phyloP scores from a whole-genome alignment of 805 yeast species.

The Kodamaea kaohsiungensis region DNA sequence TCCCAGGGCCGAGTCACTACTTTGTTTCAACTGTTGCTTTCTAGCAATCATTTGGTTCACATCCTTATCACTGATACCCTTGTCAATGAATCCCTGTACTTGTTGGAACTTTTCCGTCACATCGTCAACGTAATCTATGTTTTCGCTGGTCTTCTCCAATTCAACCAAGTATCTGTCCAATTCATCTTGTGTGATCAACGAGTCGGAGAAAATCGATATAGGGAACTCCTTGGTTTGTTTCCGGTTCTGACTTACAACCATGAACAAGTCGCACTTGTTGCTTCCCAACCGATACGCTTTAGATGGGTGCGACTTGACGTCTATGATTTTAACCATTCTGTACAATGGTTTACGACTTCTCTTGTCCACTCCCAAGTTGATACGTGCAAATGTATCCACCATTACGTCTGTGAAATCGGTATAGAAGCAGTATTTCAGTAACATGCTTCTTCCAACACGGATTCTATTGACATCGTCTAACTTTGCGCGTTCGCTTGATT shows the following conservation, averaged over 20 bases:
- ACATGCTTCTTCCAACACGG: conserved; percentile 74
- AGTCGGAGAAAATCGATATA: conserved; percentile 78
- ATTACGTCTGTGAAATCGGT: conserved; percentile 75
- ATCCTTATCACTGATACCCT: conserved; percentile 68
- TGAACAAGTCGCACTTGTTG: conserved; percentile 49
- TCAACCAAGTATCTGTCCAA: conserved; percentile 67
- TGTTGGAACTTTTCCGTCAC: conserved; percentile 65
- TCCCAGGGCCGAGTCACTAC: neutral
- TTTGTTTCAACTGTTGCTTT: conserved; percentile 57
- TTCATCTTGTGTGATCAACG: conserved; percentile 68
- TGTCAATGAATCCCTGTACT: conserved; percentile 60
- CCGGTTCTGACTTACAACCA: conserved; percentile 80
- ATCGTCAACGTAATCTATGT: conserved; percentile 63
- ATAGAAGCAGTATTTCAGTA: conserved; percentile 75
- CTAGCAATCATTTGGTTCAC: conserved; percentile 76
- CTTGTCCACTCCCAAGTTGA: conserved; percentile 74
- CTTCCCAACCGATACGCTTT: conserved; percentile 45
- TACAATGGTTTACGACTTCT: conserved; percentile 66
- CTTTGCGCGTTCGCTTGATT: conserved; percentile 45
- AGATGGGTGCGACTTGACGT: conserved; percentile 47
- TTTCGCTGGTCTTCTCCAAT: conserved; percentile 55
- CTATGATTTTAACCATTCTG: conserved; percentile 80
- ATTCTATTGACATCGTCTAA: conserved; percentile 69
- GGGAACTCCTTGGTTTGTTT: conserved; percentile 72
- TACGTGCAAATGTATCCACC: conserved; percentile 75